These are phyloP conservation scores for Collariella sp. DNA, from an alignment of 495 filamentous ascomycete genomes.

Conservation along the genomic window DNA sequence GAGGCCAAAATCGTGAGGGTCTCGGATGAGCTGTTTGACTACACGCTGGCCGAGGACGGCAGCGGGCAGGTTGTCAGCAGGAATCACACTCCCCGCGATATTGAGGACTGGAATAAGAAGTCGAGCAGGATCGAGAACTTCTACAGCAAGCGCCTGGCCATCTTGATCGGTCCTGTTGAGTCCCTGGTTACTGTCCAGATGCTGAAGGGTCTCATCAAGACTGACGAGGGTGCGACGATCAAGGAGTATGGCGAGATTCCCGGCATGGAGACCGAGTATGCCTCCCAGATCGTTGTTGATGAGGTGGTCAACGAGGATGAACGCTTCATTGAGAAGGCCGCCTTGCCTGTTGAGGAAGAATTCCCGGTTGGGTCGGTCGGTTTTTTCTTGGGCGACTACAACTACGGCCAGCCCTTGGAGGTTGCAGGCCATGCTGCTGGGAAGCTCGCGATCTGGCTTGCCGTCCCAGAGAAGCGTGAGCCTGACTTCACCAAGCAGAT, in stretches of 20 bases:
- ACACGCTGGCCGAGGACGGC: constrained; percentile 50
- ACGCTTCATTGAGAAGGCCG: constrained; percentile 81
- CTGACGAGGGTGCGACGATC: constrained; percentile 78
- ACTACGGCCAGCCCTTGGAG: constrained; percentile 82
- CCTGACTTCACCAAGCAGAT: constrained; percentile 72
- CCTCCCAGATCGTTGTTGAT: constrained; percentile 82
- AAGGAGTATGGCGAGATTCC: constrained; percentile 91
- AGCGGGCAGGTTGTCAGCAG: constrained; percentile 54
- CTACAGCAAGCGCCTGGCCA: constrained; percentile 85
- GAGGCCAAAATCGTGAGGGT: constrained; percentile 84
- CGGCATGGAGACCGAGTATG: constrained; percentile 86
- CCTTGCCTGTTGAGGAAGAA: constrained; percentile 81
- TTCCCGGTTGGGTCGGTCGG: constrained; percentile 73
- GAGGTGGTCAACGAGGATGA: constrained; percentile 85
- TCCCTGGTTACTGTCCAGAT: constrained; percentile 85
- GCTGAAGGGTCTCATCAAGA: constrained; percentile 83
- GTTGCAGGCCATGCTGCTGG: constrained; percentile 65
- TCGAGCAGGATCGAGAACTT: constrained; percentile 70
- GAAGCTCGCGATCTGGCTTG: constrained; percentile 69
- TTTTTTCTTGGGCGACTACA: constrained; percentile 95
- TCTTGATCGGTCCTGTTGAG: constrained; percentile 79
- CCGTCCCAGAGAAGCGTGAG: constrained; percentile 57
- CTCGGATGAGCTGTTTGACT: constrained; percentile 91
- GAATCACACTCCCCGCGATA: constrained; percentile 69
- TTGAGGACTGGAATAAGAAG: constrained; percentile 76